A percentile compares a stretch with the other conserved stretches of the same genome.
Conservation (phyloP, 106 monocot genomes). For the Alisma plantagoaquatica region DNA sequence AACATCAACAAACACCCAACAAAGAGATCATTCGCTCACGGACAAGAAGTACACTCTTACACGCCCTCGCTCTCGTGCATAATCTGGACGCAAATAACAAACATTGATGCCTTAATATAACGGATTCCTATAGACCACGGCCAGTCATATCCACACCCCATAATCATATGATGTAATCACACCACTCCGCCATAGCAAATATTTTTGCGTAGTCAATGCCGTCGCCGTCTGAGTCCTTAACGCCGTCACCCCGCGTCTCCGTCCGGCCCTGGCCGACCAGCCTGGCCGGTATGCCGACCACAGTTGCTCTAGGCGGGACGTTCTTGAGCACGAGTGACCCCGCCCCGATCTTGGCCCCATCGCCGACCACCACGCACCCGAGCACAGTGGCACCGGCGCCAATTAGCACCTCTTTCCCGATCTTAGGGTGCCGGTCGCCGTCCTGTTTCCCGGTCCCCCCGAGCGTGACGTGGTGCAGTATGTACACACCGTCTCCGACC, state of each 20-base stretch:
- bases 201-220: slow-evolving; percentile 57
- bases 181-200: slow-evolving; percentile 58
- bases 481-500: background rate
- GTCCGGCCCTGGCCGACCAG: background rate
- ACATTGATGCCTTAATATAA: no score
- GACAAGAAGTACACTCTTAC: no score
- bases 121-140: no score
- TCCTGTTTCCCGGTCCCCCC: background rate
- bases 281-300: background rate
- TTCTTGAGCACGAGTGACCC: background rate
- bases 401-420: background rate
- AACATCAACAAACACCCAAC: no score
- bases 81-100: no score
- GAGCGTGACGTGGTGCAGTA: background rate
- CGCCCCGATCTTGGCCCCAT: background rate
- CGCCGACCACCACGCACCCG: background rate
- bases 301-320: background rate
- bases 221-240: slow-evolving; percentile 18
- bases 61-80: no score
- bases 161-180: slow-evolving; percentile 53
- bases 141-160: no score
- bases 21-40: no score
- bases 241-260: no score
- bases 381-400: no score
- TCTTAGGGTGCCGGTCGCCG: background rate